Base-by-base conservation (phyloP, 257 asterid genomes). In the Solanum pinnatisectum region DNA sequence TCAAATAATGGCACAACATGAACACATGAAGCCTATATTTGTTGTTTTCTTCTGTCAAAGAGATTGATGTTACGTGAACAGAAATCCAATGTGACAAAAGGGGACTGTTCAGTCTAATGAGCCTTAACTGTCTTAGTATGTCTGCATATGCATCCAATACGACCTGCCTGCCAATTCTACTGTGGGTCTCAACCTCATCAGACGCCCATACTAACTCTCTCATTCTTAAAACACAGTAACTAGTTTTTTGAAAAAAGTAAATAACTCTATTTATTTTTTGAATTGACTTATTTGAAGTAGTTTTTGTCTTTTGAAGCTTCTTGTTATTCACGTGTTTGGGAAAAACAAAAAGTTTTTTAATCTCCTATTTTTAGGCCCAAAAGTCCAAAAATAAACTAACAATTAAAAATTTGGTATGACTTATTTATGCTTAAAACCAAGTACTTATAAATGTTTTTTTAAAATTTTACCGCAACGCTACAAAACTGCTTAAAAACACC, bases 151-250 rank as follows among this genome's bases (percentile, higher is more conserved):
- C 91, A 90, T 39, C 87, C 87, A 70, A 87, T 74, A 76, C 76
- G 87, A 91, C 91, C 91, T 90, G 46, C 87, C 90, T 90, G 39
- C 85, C 87, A 5, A 86, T 88, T 46, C 60, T 88, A 85, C 74
- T 39, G 88, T 88, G 91, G 88, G 90, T 85, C 92, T 87, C 49
- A 87, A 89, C 89, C 91, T 59, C 76, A 84, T 52, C 56, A 22
- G 76, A 84, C 67, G 78, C 25, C 87, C 78, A 84, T 84, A 88
- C 84, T 68, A 83, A 6, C 59, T 87, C 90, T 91, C 92, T 89
- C 87, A 36, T 86, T 87, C 85, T 70, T 36, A 20, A 90, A 87
- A 56, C 90, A 87, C 89, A 87, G 60, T 73, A 59, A 59, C 25
- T 25, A n/a, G 40, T 84, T 87, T 74, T 74, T 87, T 49, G 85